These are phyloP conservation scores for Arthrobotrys megalospora DNA, from an alignment of 2,329 filamentous ascomycete genomes.

Conservation along the genomic window DNA sequence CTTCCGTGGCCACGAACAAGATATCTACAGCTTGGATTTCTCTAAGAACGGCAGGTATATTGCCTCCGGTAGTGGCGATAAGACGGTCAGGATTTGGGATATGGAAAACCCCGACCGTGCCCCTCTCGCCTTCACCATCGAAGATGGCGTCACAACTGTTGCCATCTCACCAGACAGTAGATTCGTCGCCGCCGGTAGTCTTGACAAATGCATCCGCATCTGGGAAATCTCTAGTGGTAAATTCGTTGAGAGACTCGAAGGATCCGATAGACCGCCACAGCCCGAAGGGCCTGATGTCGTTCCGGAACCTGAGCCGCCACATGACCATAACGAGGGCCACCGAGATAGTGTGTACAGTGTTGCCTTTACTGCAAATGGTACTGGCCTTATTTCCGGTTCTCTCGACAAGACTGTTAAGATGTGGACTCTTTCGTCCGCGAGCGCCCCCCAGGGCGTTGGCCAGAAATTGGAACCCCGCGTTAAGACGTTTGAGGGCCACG, in stretches of 20 bases:
- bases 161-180: slow-evolving; percentile 57
- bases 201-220: slow-evolving; percentile 56
- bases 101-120: slow-evolving; percentile 46
- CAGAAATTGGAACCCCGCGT: slow-evolving; percentile 92
- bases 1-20: slow-evolving; percentile 97
- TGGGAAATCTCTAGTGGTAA: slow-evolving; percentile 69
- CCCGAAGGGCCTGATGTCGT: slow-evolving; percentile 77
- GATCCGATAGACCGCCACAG: slow-evolving; percentile 86
- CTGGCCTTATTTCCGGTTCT: slow-evolving; percentile 95
- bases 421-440: slow-evolving; percentile 83
- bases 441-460: slow-evolving; percentile 76
- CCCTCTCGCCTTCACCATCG: slow-evolving; percentile 75
- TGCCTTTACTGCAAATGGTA: slow-evolving; percentile 67
- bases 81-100: slow-evolving; percentile 57
- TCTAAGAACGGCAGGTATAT: slow-evolving; percentile 55
- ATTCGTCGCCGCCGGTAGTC: slow-evolving; percentile 49
- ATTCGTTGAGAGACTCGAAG: slow-evolving; percentile 75
- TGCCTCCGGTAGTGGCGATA: slow-evolving; percentile 51
- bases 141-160: slow-evolving; percentile 57
- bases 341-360: slow-evolving; percentile 69
- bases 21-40: slow-evolving; percentile 74
- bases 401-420: slow-evolving; percentile 87
- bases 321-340: slow-evolving; percentile 68
- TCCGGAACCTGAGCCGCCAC: slow-evolving; percentile 84
- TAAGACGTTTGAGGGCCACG: slow-evolving; percentile 96